These are phyloP conservation scores for Linaria vulgaris DNA, from an alignment of 257 asterid genomes.

Conservation along the genomic window DNA sequence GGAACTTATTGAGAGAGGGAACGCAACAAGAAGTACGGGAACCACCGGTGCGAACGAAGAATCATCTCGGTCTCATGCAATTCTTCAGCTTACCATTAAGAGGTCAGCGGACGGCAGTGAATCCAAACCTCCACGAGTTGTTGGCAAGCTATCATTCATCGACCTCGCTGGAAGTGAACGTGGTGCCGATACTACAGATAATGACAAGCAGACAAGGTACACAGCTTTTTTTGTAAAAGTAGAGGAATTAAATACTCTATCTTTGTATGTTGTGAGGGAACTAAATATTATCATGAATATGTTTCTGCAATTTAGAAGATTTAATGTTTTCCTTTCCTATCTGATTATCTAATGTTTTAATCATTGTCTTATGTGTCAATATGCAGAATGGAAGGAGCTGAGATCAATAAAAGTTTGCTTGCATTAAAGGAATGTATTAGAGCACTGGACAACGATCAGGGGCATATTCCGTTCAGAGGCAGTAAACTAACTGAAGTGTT, in stretches of 20 bases:
- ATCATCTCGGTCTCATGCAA: slow-evolving; percentile 98
- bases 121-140: slow-evolving; percentile 80
- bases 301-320: too few species aligned
- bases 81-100: slow-evolving; percentile 90
- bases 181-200: slow-evolving; percentile 99
- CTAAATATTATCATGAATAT: too few species aligned
- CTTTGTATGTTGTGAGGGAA: too few species aligned
- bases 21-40: slow-evolving; percentile 88
- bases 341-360: too few species aligned
- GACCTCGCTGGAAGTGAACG: slow-evolving; percentile 99
- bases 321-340: too few species aligned
- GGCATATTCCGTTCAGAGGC: slow-evolving; percentile 98
- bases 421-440: slow-evolving; percentile 98
- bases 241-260: too few species aligned
- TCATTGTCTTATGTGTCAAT: slow-evolving; percentile 21
- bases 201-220: slow-evolving; percentile 96
- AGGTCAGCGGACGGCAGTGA: slow-evolving; percentile 84
- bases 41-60: slow-evolving; percentile 99
- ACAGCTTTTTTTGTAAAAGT: too few species aligned
- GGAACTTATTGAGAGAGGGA: slow-evolving; percentile 97
- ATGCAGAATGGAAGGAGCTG: slow-evolving; percentile 99
- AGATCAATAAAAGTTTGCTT: slow-evolving; percentile 97
- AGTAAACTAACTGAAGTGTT: slow-evolving; percentile 93
- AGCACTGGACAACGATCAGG: slow-evolving; percentile 98
- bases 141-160: slow-evolving; percentile 97